A percentile compares a stretch with the other conserved stretches of the same genome.
Conservation (phyloP, 129 eudicot species). For the Lactuca sativa region DNA sequence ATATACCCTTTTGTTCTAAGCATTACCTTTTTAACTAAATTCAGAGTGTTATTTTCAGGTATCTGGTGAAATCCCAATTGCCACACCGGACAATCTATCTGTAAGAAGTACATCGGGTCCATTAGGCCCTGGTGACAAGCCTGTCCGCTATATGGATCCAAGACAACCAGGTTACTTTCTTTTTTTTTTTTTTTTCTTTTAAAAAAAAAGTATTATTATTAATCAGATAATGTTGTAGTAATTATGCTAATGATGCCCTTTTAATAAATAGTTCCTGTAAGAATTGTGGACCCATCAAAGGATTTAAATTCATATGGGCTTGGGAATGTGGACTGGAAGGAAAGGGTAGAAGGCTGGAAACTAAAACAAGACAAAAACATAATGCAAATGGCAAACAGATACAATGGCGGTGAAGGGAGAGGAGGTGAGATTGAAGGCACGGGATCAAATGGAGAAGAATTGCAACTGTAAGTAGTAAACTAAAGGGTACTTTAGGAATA, state of each 20-base stretch:
- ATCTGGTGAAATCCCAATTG: constrained; percentile 74
- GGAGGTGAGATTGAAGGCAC: constrained; percentile 83
- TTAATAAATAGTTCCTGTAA: constrained; percentile 68
- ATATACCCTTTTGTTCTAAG: neutral
- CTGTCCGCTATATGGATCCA: constrained; percentile 60
- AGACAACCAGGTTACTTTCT: constrained; percentile 91
- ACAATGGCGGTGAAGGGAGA: constrained; percentile 60
- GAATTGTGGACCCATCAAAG: constrained; percentile 87
- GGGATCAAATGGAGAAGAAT: constrained; percentile 78
- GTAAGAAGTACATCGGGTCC: constrained; percentile 82
- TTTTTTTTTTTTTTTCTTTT: neutral
- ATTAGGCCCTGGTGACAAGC: constrained; percentile 72
- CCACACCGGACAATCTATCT: constrained; percentile 67
- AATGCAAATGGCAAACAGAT: constrained; percentile 46
- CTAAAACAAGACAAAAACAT: constrained; percentile 71
- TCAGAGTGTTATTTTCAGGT: constrained; percentile 32
- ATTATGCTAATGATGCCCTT: neutral
- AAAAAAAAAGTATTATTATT: neutral
- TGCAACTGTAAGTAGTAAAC: constrained; percentile 52
- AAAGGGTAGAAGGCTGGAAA: constrained; percentile 89
- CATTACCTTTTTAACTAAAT: too few species aligned
- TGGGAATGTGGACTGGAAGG: constrained; percentile 87
- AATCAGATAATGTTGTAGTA: constrained; percentile 1
- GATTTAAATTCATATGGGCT: constrained; percentile 78
- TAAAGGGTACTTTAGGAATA: neutral